These are phyloP conservation scores for Barnettozyma sucrosica DNA, from an alignment of 805 yeast species.

Conservation along the genomic window DNA sequence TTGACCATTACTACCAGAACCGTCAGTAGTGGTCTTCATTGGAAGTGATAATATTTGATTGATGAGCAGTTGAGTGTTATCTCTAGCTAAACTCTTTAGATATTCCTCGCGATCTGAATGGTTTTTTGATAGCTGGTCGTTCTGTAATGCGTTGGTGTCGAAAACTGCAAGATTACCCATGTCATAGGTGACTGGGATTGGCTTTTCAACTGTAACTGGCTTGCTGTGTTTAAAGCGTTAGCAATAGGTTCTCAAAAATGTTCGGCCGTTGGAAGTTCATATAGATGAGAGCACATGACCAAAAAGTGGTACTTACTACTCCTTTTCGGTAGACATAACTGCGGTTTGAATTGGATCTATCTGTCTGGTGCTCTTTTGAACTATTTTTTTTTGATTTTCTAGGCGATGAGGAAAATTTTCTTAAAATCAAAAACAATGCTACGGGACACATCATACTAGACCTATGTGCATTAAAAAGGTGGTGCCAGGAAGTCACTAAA, in stretches of 20 bases:
- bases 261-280: neutral
- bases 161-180: slow-evolving; percentile 87
- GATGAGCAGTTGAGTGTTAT: slow-evolving; percentile 84
- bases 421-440: neutral
- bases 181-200: slow-evolving; percentile 84
- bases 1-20: slow-evolving; percentile 53
- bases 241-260: neutral
- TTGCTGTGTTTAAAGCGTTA: slow-evolving; percentile 29
- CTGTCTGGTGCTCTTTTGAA: neutral
- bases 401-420: slow-evolving; percentile 13
- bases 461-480: neutral
- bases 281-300: neutral
- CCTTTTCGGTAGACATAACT: slow-evolving; percentile 7
- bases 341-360: neutral
- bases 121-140: slow-evolving; percentile 42
- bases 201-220: slow-evolving; percentile 85
- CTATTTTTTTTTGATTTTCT: neutral
- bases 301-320: slow-evolving; percentile 4
- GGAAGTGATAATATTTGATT: slow-evolving; percentile 91
- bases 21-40: slow-evolving; percentile 76
- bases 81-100: slow-evolving; percentile 68
- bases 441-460: slow-evolving; percentile 7
- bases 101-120: slow-evolving; percentile 59
- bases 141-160: slow-evolving; percentile 82
- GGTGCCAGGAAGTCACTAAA: slow-evolving; percentile 1